Evolutionary conservation across 805 yeast species (phyloP).

Genomic region (Ogataea neopini): DNA sequence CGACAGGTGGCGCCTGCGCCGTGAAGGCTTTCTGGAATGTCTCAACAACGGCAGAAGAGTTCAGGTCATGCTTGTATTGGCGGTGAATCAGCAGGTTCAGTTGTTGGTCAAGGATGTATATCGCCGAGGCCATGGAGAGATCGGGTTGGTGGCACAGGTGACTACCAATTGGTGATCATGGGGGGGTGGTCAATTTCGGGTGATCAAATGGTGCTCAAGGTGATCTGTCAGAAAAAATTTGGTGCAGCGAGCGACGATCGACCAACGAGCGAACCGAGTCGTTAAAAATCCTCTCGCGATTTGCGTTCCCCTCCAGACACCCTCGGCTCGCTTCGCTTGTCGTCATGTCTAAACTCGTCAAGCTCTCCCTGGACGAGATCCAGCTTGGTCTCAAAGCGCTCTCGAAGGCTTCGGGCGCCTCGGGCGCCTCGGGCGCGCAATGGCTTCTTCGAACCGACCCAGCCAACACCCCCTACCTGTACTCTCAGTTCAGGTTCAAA

Average conservation of each 20-base stretch:
- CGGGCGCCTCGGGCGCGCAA: neutral
- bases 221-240: conserved; percentile 1
- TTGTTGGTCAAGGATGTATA: conserved; percentile 36
- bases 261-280: neutral
- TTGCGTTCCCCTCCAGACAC: too few species aligned
- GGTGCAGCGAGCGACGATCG: neutral
- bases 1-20: too few species aligned
- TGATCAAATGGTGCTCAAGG: neutral
- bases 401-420: conserved; percentile 3
- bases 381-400: conserved; percentile 16
- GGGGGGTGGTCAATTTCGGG: too few species aligned
- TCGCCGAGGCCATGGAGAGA: conserved; percentile 35
- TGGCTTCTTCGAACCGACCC: neutral
- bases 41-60: conserved; percentile 28
- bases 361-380: conserved; percentile 29
- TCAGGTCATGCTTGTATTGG: conserved; percentile 36
- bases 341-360: conserved; percentile 30
- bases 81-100: conserved; percentile 34
- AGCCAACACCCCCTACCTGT: neutral
- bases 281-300: too few species aligned
- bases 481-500: conserved; percentile 39
- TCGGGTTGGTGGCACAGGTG: neutral
- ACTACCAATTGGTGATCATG: neutral
- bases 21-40: conserved; percentile 30
- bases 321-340: neutral